These are phyloP conservation scores for Saccharomycopsis lassenensis DNA, from an alignment of 805 yeast genomes.

Conservation along the genomic window DNA sequence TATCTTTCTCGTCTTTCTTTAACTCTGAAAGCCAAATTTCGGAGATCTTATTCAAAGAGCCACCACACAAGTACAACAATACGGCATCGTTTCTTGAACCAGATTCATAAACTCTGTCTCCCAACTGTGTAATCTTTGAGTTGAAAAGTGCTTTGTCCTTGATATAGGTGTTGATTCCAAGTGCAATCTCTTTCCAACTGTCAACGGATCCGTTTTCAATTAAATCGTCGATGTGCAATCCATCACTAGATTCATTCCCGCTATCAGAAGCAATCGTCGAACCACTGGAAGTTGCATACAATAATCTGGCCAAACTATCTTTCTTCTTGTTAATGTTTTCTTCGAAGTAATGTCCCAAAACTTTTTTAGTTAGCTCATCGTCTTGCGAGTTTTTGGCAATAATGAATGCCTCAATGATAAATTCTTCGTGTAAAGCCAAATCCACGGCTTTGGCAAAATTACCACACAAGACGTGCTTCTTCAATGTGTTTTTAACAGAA, in stretches of 20 bases:
- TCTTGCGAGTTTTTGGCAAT: slow-evolving; percentile 55
- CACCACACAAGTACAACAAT: slow-evolving; percentile 67
- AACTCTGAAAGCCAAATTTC: slow-evolving; percentile 78
- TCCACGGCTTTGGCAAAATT: slow-evolving; percentile 59
- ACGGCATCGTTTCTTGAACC: slow-evolving; percentile 64
- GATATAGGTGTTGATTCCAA: slow-evolving; percentile 50
- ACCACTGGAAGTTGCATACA: slow-evolving; percentile 30
- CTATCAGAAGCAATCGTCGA: slow-evolving; percentile 35
- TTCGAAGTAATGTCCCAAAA: slow-evolving; percentile 58
- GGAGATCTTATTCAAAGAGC: slow-evolving; percentile 68
- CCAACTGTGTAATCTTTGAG: slow-evolving; percentile 50
- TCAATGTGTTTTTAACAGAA: slow-evolving; percentile 27
- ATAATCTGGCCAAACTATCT: slow-evolving; percentile 57
- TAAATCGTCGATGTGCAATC: slow-evolving; percentile 41
- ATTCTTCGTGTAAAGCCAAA: slow-evolving; percentile 48
- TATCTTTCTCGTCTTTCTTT: slow-evolving; percentile 29
- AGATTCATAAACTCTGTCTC: slow-evolving; percentile 57
- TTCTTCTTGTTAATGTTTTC: slow-evolving; percentile 34
- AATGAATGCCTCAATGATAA: slow-evolving; percentile 68
- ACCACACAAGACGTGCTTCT: slow-evolving; percentile 46
- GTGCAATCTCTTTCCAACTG: slow-evolving; percentile 79
- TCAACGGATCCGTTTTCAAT: slow-evolving; percentile 66
- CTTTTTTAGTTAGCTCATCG: slow-evolving; percentile 48
- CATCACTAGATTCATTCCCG: not conserved
- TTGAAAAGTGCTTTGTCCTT: slow-evolving; percentile 39